A percentile compares a stretch with the other conserved stretches of the same genome.
Conservation (phyloP, 225 moss, liverwort and hornwort genomes). For the Climacium dendroides region DNA sequence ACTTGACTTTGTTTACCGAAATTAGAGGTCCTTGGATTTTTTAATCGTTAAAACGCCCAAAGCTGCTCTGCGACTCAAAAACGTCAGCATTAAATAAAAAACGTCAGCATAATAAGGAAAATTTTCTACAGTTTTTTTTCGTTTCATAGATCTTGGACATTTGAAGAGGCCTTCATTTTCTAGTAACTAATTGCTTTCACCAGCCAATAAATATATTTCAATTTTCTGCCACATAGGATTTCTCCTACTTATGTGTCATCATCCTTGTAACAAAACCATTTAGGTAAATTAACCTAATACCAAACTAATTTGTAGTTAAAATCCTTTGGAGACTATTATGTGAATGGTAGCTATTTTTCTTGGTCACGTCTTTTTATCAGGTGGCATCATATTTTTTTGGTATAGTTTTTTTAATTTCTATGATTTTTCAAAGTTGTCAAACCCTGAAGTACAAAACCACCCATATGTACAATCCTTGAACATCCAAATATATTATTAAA, state of each 20-base stretch:
- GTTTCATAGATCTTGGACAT: not conserved
- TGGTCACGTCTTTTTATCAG: no score
- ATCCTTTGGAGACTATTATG: not conserved
- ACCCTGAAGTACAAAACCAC: not conserved
- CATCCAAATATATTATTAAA: not conserved
- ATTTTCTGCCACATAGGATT: not conserved
- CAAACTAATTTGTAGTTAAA: not conserved
- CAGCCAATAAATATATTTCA: not conserved
- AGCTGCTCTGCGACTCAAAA: not conserved
- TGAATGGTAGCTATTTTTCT: not conserved
- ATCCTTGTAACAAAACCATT: not conserved
- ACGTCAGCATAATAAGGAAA: not conserved
- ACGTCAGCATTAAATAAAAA: not conserved
- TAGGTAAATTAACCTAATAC: accelerated
- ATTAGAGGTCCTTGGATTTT: not conserved
- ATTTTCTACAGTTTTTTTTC: not conserved
- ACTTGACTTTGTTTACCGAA: not conserved
- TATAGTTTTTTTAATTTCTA: not conserved
- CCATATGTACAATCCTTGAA: accelerated
- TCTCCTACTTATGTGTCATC: not conserved
- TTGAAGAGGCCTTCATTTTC: not conserved
- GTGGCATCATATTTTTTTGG: not conserved
- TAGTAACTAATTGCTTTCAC: not conserved
- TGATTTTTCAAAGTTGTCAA: not conserved
- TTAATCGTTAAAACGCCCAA: no score